Conservation (phyloP, 1,139 yeast species). For the Kodamaea fungicola region DNA sequence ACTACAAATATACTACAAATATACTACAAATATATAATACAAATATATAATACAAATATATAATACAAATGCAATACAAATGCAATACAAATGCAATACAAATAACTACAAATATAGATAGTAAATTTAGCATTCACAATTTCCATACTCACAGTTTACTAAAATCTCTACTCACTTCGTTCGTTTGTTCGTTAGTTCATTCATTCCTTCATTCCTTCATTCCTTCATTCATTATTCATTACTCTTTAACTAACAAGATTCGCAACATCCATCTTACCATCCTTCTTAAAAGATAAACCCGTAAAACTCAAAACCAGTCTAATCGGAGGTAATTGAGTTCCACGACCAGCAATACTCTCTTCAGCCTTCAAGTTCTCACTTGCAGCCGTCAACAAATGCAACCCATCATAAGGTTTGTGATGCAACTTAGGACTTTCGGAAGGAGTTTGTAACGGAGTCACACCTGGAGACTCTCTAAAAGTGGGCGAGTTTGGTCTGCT, state of each 20-base stretch:
- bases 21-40: too few relatives aligned
- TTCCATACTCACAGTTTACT: too few relatives aligned
- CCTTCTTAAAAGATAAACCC: slow-evolving; percentile 9
- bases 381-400: slow-evolving; percentile 20
- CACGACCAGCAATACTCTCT: slow-evolving; percentile 36
- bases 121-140: too few relatives aligned
- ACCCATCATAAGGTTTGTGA: slow-evolving; percentile 8
- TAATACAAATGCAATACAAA: too few relatives aligned
- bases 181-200: background rate
- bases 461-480: slow-evolving; percentile 27
- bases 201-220: background rate
- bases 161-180: background rate
- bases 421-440: slow-evolving; percentile 38
- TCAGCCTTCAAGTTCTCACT: slow-evolving; percentile 19
- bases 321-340: slow-evolving; percentile 45
- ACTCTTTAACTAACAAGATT: slow-evolving; percentile 7
- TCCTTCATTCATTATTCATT: background rate
- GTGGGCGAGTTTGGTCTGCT: slow-evolving; percentile 43
- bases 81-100: too few relatives aligned
- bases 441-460: slow-evolving; percentile 45
- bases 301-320: slow-evolving; percentile 37
- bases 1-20: too few relatives aligned
- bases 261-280: slow-evolving; percentile 13
- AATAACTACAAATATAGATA: too few relatives aligned
- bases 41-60: too few relatives aligned